phyloP scores from a whole-genome alignment of 306 rosid species.

The Cicer arietinum region DNA sequence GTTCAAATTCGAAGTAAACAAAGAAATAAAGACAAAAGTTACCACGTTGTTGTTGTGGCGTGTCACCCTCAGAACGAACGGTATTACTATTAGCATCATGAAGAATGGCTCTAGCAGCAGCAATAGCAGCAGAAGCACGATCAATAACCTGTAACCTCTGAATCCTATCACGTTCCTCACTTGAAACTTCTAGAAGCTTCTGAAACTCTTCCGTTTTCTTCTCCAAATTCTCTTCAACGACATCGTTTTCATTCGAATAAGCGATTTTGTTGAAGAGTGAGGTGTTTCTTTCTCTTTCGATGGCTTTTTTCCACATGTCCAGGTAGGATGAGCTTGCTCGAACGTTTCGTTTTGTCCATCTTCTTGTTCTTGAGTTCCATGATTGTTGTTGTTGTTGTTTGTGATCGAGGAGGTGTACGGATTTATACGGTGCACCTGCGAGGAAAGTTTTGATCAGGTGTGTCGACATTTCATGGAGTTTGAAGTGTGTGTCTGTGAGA shows the following conservation, averaged over 20 bases:
- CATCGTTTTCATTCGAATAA: neutral
- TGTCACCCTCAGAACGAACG: neutral
- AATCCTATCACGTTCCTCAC: constrained; percentile 74
- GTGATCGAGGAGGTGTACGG: constrained; percentile 12
- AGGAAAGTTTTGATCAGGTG: constrained; percentile 44
- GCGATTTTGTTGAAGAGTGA: constrained; percentile 61
- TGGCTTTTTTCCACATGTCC: constrained; percentile 88
- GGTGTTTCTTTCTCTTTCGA: constrained; percentile 62
- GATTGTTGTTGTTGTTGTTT: neutral
- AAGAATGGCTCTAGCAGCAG: constrained; percentile 70
- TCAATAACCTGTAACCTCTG: constrained; percentile 91
- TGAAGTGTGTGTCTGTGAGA: neutral
- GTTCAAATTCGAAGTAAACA: neutral
- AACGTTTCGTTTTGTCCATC: constrained; percentile 44
- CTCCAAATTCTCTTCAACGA: constrained; percentile 49
- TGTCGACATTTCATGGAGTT: constrained; percentile 55
- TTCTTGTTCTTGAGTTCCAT: neutral
- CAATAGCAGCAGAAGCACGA: constrained; percentile 90
- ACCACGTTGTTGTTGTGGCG: neutral
- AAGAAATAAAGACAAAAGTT: neutral
- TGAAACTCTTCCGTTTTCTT: constrained; percentile 74
- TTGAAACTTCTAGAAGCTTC: constrained; percentile 73
- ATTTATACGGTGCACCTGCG: constrained; percentile 40
- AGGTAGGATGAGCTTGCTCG: constrained; percentile 58
- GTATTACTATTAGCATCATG: constrained; percentile 7